These are phyloP conservation scores for Glaciozyma antarctica DNA, from an alignment of 768 basidiomycete genomes.

Conservation along the genomic window DNA sequence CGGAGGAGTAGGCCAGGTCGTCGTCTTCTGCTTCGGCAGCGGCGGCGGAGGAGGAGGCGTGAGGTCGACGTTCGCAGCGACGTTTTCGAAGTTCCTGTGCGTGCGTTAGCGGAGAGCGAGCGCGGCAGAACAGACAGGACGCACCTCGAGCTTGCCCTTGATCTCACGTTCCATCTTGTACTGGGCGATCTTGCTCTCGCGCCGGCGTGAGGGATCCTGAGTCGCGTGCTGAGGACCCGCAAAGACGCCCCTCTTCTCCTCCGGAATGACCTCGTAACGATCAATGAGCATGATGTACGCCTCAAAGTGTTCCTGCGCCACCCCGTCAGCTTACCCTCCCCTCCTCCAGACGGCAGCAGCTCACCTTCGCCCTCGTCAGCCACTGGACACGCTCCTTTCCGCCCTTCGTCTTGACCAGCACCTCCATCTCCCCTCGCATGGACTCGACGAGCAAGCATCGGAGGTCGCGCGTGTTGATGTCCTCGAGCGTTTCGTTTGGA, in stretches of 20 bases:
- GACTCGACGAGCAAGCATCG: constrained; percentile 67
- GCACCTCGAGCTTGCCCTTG: constrained; percentile 58
- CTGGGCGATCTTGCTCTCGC: constrained; percentile 85
- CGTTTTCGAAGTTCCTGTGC: constrained; percentile 14
- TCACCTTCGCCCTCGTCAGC: constrained; percentile 54
- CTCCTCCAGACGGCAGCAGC: constrained; percentile 32
- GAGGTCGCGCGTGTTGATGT: constrained; percentile 67
- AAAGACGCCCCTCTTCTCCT: constrained; percentile 46
- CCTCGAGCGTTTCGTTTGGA: constrained; percentile 69
- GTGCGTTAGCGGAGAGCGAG: not conserved
- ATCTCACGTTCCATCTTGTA: constrained; percentile 64
- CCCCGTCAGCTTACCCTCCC: too few relatives aligned
- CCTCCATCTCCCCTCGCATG: constrained; percentile 56
- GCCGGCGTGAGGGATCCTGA: constrained; percentile 58
- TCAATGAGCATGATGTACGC: constrained; percentile 40
- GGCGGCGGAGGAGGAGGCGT: constrained; percentile 2
- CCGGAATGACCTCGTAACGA: constrained; percentile 57
- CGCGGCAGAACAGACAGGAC: constrained; percentile 8
- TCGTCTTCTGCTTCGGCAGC: constrained; percentile 7
- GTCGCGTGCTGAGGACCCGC: constrained; percentile 28
- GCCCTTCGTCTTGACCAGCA: constrained; percentile 51
- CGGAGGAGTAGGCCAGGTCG: constrained; percentile 23
- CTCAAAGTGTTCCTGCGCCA: constrained; percentile 15
- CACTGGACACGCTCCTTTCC: constrained; percentile 51
- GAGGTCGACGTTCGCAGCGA: constrained; percentile 3